Evolutionary conservation across 495 filamentous ascomycete species (phyloP).

Genomic region (Cladorrhinum samala): DNA sequence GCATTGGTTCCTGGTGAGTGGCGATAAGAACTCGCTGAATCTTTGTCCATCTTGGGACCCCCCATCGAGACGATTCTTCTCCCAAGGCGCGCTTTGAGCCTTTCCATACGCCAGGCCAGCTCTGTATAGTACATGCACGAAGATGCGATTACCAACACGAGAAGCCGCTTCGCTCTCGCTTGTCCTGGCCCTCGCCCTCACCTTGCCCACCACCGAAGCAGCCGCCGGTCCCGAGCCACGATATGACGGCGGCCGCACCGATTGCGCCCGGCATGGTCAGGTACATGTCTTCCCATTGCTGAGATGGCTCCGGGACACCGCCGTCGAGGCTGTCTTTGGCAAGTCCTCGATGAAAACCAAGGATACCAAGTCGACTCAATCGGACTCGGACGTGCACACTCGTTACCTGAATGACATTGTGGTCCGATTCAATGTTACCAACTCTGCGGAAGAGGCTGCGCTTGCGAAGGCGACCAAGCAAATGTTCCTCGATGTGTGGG

Average conservation of each 20-base stretch:
- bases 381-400: conserved; percentile 47
- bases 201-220: conserved; percentile 17
- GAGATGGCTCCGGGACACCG: conserved; percentile 57
- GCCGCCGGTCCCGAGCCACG: conserved; percentile 14
- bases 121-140: conserved; percentile 6
- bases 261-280: conserved; percentile 5
- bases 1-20: neutral
- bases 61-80: neutral
- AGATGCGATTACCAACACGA: conserved; percentile 22
- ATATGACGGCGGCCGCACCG: conserved; percentile 5
- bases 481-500: conserved; percentile 86
- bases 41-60: neutral
- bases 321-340: conserved; percentile 60
- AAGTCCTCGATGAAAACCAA: conserved; percentile 25
- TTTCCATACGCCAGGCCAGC: neutral
- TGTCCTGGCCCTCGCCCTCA: conserved; percentile 19
- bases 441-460: conserved; percentile 61
- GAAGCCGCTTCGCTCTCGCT: conserved; percentile 10
- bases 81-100: neutral
- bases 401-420: conserved; percentile 80
- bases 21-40: neutral
- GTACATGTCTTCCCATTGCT: conserved; percentile 30
- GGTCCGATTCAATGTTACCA: conserved; percentile 75
- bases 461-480: conserved; percentile 67
- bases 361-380: conserved; percentile 20